These are phyloP conservation scores for Cladophialophora bantiana DNA, from an alignment of 2,329 filamentous ascomycete species.

Conservation along the genomic window DNA sequence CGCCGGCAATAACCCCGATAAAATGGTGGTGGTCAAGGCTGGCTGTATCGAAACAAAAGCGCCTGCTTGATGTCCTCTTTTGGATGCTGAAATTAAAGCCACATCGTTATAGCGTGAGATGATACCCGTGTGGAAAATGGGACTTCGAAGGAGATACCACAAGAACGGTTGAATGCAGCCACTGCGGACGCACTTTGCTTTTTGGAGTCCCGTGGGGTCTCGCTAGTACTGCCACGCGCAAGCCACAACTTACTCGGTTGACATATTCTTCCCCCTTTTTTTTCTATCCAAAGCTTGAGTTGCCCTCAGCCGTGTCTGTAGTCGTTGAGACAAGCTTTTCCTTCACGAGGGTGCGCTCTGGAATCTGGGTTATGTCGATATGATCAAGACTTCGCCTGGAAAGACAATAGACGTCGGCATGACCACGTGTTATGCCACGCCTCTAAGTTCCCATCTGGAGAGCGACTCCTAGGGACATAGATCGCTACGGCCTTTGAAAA, in stretches of 20 bases:
- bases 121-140: not conserved
- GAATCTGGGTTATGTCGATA: not conserved
- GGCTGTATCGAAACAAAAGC: not conserved
- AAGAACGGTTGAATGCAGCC: not conserved
- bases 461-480: not conserved
- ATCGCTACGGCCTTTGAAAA: not conserved
- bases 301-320: not conserved
- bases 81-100: too few species aligned
- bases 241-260: not conserved
- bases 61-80: not conserved
- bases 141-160: not conserved
- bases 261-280: not conserved
- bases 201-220: not conserved
- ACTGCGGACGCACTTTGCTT: not conserved
- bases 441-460: not conserved
- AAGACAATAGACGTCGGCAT: not conserved
- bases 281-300: not conserved
- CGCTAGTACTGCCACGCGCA: not conserved
- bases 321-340: constrained; percentile 1
- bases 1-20: not conserved
- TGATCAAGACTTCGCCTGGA: not conserved
- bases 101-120: not conserved
- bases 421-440: not conserved
- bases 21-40: not conserved
- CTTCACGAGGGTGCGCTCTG: not conserved